Percentiles rank a stretch among this genome's conserved stretches.
These are phyloP conservation scores for Fraxinus dipetala DNA, from an alignment of 305 asterid genomes.

Conservation along the genomic window DNA sequence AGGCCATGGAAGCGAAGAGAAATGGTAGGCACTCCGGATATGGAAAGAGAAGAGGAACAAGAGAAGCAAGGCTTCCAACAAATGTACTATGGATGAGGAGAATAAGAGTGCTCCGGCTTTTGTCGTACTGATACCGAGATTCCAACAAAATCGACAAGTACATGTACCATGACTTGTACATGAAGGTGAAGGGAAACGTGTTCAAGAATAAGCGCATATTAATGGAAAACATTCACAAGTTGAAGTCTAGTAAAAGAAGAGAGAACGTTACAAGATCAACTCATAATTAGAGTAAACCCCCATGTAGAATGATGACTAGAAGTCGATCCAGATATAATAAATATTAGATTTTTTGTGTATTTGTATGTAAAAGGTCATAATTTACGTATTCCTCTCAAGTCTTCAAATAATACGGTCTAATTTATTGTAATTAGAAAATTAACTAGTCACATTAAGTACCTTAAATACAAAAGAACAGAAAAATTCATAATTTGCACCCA, in stretches of 20 bases:
- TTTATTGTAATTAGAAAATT: background rate
- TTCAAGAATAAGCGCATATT: conserved; percentile 35
- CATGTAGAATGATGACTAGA: background rate
- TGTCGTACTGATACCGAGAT: conserved; percentile 26
- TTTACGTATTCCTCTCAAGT: no score
- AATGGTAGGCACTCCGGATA: conserved; percentile 35
- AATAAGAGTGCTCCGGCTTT: conserved; percentile 27
- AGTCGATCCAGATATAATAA: background rate
- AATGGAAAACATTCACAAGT: conserved; percentile 37
- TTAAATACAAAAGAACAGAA: background rate
- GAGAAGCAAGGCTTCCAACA: conserved; percentile 32
- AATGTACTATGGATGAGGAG: conserved; percentile 38
- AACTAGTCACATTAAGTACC: background rate
- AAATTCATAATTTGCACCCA: background rate
- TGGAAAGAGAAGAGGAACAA: conserved; percentile 39
- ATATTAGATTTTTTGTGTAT: background rate
- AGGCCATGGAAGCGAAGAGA: conserved; percentile 24
- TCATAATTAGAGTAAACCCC: background rate
- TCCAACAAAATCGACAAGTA: conserved; percentile 28
- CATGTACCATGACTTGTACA: conserved; percentile 31
- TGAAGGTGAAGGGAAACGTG: conserved; percentile 39
- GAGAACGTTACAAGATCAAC: conserved; percentile 22
- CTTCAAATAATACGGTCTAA: background rate
- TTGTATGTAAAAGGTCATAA: background rate
- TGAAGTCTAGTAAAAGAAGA: conserved; percentile 25